A percentile compares a stretch with the other conserved stretches of the same genome.
Conservation (phyloP, 2,329 filamentous ascomycete species). For the Septoria linicola region DNA sequence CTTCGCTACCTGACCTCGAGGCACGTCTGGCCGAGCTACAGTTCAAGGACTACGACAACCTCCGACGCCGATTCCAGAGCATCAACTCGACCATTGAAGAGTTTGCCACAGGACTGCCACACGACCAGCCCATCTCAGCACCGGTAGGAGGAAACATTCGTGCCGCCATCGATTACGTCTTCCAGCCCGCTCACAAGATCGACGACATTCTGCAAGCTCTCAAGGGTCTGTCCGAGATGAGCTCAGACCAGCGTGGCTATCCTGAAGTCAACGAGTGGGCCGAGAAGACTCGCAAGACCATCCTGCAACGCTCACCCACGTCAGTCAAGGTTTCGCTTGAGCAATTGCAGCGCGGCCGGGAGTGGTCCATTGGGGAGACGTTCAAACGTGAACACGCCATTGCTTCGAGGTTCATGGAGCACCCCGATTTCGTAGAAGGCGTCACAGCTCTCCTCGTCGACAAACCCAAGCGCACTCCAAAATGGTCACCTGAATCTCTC, state of each 20-base stretch:
- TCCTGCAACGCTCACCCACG: constrained; percentile 78
- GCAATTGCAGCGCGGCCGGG: constrained; percentile 72
- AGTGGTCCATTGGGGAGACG: constrained; percentile 79
- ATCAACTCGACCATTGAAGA: constrained; percentile 91
- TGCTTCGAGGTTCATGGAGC: constrained; percentile 81
- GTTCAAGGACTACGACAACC: constrained; percentile 73
- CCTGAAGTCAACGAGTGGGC: constrained; percentile 70
- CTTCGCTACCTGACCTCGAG: constrained; percentile 76
- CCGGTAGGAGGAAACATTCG: constrained; percentile 62
- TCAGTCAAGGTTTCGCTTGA: constrained; percentile 79
- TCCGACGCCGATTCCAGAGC: constrained; percentile 63
- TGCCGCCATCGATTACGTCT: constrained; percentile 72
- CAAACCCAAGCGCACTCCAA: constrained; percentile 64
- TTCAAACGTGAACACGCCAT: constrained; percentile 86
- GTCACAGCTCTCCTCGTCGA: constrained; percentile 77
- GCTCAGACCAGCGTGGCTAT: constrained; percentile 32
- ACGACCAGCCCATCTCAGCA: constrained; percentile 56
- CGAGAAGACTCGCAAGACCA: constrained; percentile 68
- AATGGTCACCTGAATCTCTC: constrained; percentile 74
- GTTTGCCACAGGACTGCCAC: constrained; percentile 80
- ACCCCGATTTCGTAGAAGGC: constrained; percentile 88
- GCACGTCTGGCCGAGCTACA: constrained; percentile 82
- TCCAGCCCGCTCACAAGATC: constrained; percentile 55
- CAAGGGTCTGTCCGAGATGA: constrained; percentile 44
- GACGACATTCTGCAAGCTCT: constrained; percentile 70